Evolutionary conservation across 352 stramenopile genomes (phyloP).

Genomic region (Phytophthora sojae): DNA sequence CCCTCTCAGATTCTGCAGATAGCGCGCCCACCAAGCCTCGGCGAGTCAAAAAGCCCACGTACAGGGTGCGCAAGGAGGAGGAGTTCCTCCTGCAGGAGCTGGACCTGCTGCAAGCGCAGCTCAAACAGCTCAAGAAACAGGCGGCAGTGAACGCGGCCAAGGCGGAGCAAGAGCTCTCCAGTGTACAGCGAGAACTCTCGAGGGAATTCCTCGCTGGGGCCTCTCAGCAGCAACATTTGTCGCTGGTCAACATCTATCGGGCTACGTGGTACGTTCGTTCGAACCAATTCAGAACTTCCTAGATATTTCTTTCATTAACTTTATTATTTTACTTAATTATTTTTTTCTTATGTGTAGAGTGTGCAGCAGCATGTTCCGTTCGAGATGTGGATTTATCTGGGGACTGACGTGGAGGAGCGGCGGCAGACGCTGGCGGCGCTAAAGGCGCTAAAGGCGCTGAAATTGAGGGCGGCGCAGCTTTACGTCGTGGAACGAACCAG

Average conservation of each 20-base stretch:
- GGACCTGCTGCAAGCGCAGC: slow-evolving; percentile 32
- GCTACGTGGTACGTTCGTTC: slow-evolving; percentile 29
- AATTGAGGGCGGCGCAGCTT: slow-evolving; percentile 36
- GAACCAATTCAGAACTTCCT: background rate
- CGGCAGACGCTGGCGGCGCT: slow-evolving; percentile 42
- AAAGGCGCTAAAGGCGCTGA: slow-evolving; percentile 35
- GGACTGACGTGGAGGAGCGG: slow-evolving; percentile 37
- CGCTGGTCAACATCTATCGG: slow-evolving; percentile 40
- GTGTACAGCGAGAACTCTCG: slow-evolving; percentile 18
- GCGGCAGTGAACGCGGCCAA: slow-evolving; percentile 14
- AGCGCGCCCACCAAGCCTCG: slow-evolving; percentile 19
- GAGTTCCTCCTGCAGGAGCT: slow-evolving; percentile 40
- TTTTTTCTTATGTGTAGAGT: slow-evolving; percentile 26
- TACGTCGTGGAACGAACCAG: slow-evolving; percentile 52
- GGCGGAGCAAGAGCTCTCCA: slow-evolving; percentile 11
- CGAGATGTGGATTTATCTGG: slow-evolving; percentile 56
- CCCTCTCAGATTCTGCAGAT: background rate
- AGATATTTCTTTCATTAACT: background rate
- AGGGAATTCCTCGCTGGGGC: slow-evolving; percentile 24
- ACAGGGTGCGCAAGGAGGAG: slow-evolving; percentile 42
- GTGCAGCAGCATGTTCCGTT: slow-evolving; percentile 43
- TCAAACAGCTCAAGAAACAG: slow-evolving; percentile 36
- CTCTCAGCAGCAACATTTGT: slow-evolving; percentile 30
- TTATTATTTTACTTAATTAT: background rate
- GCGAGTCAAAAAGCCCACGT: slow-evolving; percentile 32